A percentile compares a stretch with the other conserved stretches of the same genome.
Conservation (phyloP, 2,329 filamentous ascomycete genomes). For the Knufia fluminis region DNA sequence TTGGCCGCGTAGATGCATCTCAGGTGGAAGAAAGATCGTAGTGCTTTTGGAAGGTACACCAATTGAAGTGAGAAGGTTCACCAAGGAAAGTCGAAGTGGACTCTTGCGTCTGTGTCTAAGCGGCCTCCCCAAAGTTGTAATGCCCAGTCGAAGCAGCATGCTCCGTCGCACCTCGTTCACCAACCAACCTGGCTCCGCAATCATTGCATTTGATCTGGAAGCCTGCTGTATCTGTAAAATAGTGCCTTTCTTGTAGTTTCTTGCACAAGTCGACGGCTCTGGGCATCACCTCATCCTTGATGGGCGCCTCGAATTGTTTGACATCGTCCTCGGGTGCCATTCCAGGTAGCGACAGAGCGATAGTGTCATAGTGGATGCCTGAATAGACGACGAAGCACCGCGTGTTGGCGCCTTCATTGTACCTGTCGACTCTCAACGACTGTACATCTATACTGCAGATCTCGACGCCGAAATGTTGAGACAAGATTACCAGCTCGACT, state of each 20-base stretch:
- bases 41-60: too few species aligned
- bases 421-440: constrained; percentile 57
- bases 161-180: constrained; percentile 38
- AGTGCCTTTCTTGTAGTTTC: constrained; percentile 62
- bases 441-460: constrained; percentile 78
- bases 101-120: constrained; percentile 18
- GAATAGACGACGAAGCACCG: constrained; percentile 72
- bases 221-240: constrained; percentile 78
- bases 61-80: background rate
- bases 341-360: constrained; percentile 61
- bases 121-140: constrained; percentile 41
- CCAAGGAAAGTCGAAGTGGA: background rate
- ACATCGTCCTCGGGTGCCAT: constrained; percentile 65
- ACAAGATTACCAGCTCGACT: constrained; percentile 80
- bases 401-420: constrained; percentile 62
- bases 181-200: constrained; percentile 35
- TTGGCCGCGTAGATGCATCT: too few species aligned
- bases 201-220: constrained; percentile 70
- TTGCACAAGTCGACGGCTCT: constrained; percentile 56
- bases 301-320: constrained; percentile 53
- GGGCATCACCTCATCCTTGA: constrained; percentile 43
- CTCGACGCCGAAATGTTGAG: constrained; percentile 74
- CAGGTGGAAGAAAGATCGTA: too few species aligned
- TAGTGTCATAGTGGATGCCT: constrained; percentile 86
- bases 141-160: constrained; percentile 41